Base-by-base conservation (phyloP, 805 yeast species). In the Candida sakaeoensis region DNA sequence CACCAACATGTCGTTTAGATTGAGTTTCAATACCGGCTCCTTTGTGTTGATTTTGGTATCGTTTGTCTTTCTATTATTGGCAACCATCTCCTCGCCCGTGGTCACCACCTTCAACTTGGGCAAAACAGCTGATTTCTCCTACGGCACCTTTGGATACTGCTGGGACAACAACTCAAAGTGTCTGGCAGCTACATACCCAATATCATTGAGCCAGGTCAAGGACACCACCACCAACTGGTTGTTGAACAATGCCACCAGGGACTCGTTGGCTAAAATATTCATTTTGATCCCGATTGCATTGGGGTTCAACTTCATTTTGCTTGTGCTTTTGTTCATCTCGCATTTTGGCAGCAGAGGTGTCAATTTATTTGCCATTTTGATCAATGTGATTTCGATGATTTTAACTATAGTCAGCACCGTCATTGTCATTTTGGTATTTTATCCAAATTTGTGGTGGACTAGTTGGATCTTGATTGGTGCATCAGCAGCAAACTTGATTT, bases 91-190 rank as follows among this genome's bases (percentile, higher is more conserved):
- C 1, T 70, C 77, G 8, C 91, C 95, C 0, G 78, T 79, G 1
- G 65, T 74, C 7, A 45, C 59, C 2, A 51, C 68, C 5, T 68
- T 85, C 33, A 63, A 65, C 3, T 48, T 85, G 10, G 80, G 81
- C 5, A 54, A 68, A 24, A 69, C 78, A 24, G 61, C 61, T 15
- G 55, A 58, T 30, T 61, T 63, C 46, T 61, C 65, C 2, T 85
- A 72, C 55, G 93, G 93, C 23, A 74, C 77, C 1, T 74, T 85
- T 53, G 93, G 93, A 2, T 77, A 73, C 54, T 85, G 93, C 53
- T 30, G 52, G 3, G 44, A 45, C 6, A 43, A 47, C 3, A 51
- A 55, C 1, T 44, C 49, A 3, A 44, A 52, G 8, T 80, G 85
- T 51, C 55, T 70, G 13, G 52, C 51, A 6, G 74, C 79, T 1